Evolutionary conservation across 176 grass and related monocot genomes (phyloP).

Genomic region (Otatea glauca): DNA sequence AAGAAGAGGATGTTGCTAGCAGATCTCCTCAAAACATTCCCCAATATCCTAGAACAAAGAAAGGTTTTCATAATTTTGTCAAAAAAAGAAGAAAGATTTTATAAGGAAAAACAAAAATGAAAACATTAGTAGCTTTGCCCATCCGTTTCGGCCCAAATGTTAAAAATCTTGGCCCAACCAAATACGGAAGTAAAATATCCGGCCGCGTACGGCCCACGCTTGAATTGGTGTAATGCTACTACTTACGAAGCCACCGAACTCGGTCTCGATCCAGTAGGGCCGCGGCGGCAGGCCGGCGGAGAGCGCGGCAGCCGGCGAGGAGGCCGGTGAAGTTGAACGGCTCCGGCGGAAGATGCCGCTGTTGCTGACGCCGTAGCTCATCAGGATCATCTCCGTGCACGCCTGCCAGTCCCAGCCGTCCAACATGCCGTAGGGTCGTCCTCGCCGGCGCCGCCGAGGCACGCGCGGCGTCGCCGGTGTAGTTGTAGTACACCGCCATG

Average conservation of each 20-base stretch:
- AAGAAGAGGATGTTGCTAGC: conserved; percentile 80
- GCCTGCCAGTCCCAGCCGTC: conserved; percentile 62
- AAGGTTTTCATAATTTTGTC: neutral
- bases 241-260: conserved; percentile 72
- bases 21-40: conserved; percentile 53
- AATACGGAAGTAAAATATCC: neutral
- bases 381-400: conserved; percentile 64
- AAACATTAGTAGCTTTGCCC: neutral
- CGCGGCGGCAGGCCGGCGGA: conserved; percentile 41
- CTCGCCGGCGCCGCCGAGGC: conserved; percentile 22
- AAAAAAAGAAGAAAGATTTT: neutral
- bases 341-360: conserved; percentile 40
- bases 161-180: neutral
- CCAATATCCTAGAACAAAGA: conserved; percentile 49
- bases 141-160: neutral
- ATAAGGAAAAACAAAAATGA: neutral
- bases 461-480: conserved; percentile 37
- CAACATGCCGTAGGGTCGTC: conserved; percentile 43
- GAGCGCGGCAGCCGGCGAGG: neutral
- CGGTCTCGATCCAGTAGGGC: conserved; percentile 55
- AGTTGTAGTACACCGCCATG: conserved; percentile 69
- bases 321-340: conserved; percentile 38
- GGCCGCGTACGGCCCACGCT: neutral
- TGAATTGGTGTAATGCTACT: neutral
- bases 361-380: conserved; percentile 35